Evolutionary conservation across 176 grass and related monocot species (phyloP).

Genomic region (Pontederia paniculata): DNA sequence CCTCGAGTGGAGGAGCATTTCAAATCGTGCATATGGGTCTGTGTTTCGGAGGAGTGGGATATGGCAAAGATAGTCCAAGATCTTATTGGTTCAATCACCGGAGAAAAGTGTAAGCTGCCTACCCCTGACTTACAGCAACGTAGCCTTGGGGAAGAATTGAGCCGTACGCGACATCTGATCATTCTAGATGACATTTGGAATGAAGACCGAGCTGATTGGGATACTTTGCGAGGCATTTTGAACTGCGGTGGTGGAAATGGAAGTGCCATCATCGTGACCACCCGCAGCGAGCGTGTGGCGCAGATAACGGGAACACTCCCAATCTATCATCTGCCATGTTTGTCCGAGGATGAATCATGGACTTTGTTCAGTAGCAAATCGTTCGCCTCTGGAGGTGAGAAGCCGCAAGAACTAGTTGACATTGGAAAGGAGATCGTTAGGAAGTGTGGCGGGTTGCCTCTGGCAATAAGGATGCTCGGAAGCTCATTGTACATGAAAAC

Average conservation of each 20-base stretch:
- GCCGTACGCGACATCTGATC: constrained; percentile 1
- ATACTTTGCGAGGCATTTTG: not conserved
- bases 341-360: constrained; percentile 11
- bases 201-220: constrained; percentile 7
- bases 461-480: constrained; percentile 6
- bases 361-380: constrained; percentile 6
- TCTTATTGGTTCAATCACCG: constrained; percentile 7
- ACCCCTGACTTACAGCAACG: not conserved
- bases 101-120: not conserved
- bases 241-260: not conserved
- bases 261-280: constrained; percentile 29
- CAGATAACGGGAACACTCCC: constrained; percentile 5
- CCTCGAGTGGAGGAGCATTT: constrained; percentile 1
- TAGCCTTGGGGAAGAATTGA: not conserved
- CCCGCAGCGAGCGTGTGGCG: constrained; percentile 1
- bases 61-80: not conserved
- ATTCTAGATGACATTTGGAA: constrained; percentile 37
- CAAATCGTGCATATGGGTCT: constrained; percentile 25
- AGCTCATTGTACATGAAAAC: constrained; percentile 3
- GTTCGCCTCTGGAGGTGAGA: not conserved
- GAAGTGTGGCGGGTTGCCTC: constrained; percentile 24
- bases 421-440: constrained; percentile 11
- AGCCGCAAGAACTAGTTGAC: not conserved
- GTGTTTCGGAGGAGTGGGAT: constrained; percentile 27
- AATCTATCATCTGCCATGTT: not conserved